phyloP scores from a whole-genome alignment of 352 stramenopile genomes.

The Peronospora destructor region DNA sequence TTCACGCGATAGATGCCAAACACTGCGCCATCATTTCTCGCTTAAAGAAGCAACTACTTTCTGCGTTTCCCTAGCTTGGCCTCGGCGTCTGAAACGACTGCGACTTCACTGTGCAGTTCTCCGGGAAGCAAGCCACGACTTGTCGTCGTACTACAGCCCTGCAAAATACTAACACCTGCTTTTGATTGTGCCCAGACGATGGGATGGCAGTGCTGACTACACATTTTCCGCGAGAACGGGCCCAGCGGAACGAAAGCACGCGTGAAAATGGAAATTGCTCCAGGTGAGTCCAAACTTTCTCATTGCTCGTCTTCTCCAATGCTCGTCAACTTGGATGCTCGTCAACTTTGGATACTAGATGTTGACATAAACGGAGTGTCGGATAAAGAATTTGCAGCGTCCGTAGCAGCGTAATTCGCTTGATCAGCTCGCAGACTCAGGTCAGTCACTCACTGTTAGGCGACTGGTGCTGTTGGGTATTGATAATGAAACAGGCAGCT shows the following conservation, averaged over 20 bases:
- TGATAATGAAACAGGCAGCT: slow-evolving; percentile 13
- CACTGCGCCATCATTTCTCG: too few species aligned
- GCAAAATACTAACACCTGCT: background rate
- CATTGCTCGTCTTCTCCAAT: background rate
- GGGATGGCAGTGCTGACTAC: slow-evolving; percentile 61
- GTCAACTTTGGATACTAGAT: background rate
- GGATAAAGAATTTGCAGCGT: slow-evolving; percentile 42
- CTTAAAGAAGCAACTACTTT: background rate
- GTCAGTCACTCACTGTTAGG: slow-evolving; percentile 38
- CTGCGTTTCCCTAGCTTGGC: background rate
- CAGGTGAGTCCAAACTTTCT: background rate
- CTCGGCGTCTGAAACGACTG: slow-evolving; percentile 69
- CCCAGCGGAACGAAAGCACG: slow-evolving; percentile 62
- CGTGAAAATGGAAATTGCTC: slow-evolving; percentile 45
- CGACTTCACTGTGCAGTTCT: slow-evolving; percentile 75
- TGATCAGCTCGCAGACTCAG: slow-evolving; percentile 41
- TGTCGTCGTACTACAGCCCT: background rate
- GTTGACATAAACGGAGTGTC: background rate
- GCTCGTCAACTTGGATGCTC: background rate
- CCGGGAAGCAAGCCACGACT: slow-evolving; percentile 42
- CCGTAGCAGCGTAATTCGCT: slow-evolving; percentile 80
- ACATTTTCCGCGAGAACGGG: slow-evolving; percentile 84
- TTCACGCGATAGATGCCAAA: too few species aligned
- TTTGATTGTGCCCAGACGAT: slow-evolving; percentile 37
- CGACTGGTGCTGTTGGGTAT: slow-evolving; percentile 71